Conservation (phyloP, 2,329 filamentous ascomycete genomes). For the Myotisia sp. region DNA sequence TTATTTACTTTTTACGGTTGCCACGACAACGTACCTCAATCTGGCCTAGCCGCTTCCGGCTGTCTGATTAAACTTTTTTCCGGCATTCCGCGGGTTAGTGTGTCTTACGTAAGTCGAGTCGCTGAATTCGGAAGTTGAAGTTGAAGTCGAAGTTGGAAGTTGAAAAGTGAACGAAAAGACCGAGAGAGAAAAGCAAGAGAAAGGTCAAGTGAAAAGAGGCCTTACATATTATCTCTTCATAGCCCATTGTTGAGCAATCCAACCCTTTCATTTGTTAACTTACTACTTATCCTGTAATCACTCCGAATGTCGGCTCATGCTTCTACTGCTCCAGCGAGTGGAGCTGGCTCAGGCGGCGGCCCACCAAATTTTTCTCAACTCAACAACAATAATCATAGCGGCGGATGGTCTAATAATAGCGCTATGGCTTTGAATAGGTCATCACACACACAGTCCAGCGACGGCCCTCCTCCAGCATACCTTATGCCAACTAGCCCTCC, state of each 20-base stretch:
- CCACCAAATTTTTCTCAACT: background rate
- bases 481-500: slow-evolving; percentile 78
- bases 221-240: no score
- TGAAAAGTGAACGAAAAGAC: no score
- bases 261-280: background rate
- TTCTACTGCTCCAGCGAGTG: background rate
- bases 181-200: no score
- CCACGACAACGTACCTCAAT: slow-evolving; percentile 24
- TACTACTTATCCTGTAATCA: background rate
- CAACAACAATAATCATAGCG: slow-evolving; percentile 2
- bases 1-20: slow-evolving; percentile 23
- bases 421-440: slow-evolving; percentile 3
- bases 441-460: slow-evolving; percentile 23
- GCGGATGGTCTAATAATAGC: slow-evolving; percentile 2
- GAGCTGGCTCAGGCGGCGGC: background rate
- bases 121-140: no score
- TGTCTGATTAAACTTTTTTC: slow-evolving; percentile 7
- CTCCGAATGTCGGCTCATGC: background rate
- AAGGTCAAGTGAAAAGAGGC: background rate
- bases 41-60: slow-evolving; percentile 18
- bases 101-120: no score
- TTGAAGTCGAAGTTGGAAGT: no score
- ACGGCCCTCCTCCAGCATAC: slow-evolving; percentile 51
- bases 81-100: slow-evolving; percentile 7
- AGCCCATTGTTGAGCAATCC: no score